Evolutionary conservation across 202 grass and related monocot genomes (phyloP).

Genomic region (Brachypodium distachyon): DNA sequence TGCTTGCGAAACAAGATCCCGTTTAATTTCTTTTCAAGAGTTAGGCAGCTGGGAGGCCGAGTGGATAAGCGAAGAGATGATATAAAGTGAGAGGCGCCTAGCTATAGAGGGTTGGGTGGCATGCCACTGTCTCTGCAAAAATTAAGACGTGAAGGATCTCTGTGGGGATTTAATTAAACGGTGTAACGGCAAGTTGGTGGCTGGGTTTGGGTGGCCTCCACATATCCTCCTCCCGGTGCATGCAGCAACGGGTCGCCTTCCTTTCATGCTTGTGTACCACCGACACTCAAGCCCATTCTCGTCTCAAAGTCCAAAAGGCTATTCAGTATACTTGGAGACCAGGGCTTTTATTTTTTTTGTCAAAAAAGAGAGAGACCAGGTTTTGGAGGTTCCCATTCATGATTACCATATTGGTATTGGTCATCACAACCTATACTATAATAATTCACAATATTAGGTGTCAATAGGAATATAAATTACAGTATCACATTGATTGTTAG

Average conservation of each 20-base stretch:
- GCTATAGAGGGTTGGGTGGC: conserved; percentile 18
- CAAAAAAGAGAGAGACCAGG: no score
- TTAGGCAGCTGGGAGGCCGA: neutral
- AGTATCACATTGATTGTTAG: no score
- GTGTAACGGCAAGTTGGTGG: neutral
- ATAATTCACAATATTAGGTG: no score
- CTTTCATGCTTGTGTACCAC: neutral
- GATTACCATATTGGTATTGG: no score
- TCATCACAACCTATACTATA: no score
- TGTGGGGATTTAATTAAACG: neutral
- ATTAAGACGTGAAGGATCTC: neutral
- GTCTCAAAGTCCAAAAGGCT: neutral
- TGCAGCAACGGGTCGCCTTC: neutral
- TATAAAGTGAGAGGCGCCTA: neutral
- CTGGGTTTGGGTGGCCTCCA: conserved; percentile 23
- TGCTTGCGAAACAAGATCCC: conserved; percentile 7
- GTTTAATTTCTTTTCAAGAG: neutral
- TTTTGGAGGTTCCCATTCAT: no score
- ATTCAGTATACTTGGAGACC: neutral
- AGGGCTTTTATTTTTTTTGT: no score
- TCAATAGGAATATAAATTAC: no score
- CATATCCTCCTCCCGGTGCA: no score
- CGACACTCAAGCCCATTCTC: no score
- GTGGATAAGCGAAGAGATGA: conserved; percentile 22
- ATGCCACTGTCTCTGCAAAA: conserved; percentile 6